A percentile compares a stretch with the other conserved stretches of the same genome.
phyloP scores from a whole-genome alignment of 495 filamentous ascomycete species.

The Penicillium subrubescens region DNA sequence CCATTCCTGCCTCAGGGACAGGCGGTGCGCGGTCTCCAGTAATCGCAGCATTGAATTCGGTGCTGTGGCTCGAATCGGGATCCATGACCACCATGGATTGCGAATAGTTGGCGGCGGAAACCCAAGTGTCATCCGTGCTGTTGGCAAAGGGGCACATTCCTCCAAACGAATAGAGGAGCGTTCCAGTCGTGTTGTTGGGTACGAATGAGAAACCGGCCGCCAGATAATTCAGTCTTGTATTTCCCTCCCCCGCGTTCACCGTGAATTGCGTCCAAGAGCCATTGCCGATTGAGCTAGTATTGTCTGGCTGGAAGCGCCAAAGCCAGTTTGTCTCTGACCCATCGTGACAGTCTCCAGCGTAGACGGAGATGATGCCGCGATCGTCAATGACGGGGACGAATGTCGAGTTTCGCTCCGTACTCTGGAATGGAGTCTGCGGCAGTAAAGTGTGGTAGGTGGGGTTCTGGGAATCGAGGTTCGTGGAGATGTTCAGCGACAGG shows the following conservation, averaged over 20 bases:
- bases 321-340: conserved; percentile 40
- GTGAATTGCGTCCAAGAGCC: conserved; percentile 55
- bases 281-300: conserved; percentile 43
- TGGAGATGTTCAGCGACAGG: conserved; percentile 64
- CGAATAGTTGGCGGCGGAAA: conserved; percentile 71
- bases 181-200: conserved; percentile 49
- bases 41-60: conserved; percentile 40
- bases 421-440: conserved; percentile 66
- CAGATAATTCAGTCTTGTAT: conserved; percentile 62
- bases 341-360: conserved; percentile 66
- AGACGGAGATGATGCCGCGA: conserved; percentile 67
- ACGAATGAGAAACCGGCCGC: conserved; percentile 70
- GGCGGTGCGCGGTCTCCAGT: conserved; percentile 58
- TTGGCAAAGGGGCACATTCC: conserved; percentile 77
- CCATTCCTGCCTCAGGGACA: conserved; percentile 85
- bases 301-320: conserved; percentile 58
- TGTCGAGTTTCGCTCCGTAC: conserved; percentile 41
- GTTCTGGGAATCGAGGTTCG: conserved; percentile 52
- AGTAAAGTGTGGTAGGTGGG: conserved; percentile 59
- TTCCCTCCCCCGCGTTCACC: conserved; percentile 31
- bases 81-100: conserved; percentile 67
- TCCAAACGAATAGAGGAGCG: conserved; percentile 73
- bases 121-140: conserved; percentile 50
- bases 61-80: conserved; percentile 21
- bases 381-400: conserved; percentile 67